Evolutionary conservation across 164 flowering plant species (phyloP).

Genomic region (Dillenia turbinata): DNA sequence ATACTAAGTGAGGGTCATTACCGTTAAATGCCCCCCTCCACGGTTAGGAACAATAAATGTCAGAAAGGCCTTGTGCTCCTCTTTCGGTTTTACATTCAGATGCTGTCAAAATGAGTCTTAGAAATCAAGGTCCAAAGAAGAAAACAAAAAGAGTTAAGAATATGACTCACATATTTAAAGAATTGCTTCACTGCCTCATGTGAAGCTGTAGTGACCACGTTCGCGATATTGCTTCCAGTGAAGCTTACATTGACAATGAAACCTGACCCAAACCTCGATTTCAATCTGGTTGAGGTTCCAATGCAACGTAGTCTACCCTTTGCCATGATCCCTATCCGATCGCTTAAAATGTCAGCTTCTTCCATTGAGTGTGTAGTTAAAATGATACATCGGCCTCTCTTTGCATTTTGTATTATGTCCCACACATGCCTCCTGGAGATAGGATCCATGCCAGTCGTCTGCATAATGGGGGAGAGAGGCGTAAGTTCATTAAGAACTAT

Average conservation of each 20-base stretch:
- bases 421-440: slow-evolving; percentile 92
- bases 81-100: slow-evolving; percentile 66
- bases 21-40: slow-evolving; percentile 62
- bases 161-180: slow-evolving; percentile 63
- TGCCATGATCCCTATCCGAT: slow-evolving; percentile 96
- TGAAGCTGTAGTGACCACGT: slow-evolving; percentile 7
- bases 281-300: slow-evolving; percentile 91
- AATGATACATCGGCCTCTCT: slow-evolving; percentile 80
- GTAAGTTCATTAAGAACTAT: not conserved
- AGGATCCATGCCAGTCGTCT: slow-evolving; percentile 99
- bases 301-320: slow-evolving; percentile 96
- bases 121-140: slow-evolving; percentile 2
- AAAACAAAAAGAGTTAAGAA: not conserved
- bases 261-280: slow-evolving; percentile 91
- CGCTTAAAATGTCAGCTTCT: slow-evolving; percentile 95
- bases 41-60: slow-evolving; percentile 85
- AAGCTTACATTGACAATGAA: slow-evolving; percentile 76
- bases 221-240: slow-evolving; percentile 20
- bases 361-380: slow-evolving; percentile 99
- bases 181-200: slow-evolving; percentile 71
- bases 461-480: slow-evolving; percentile 13
- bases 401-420: slow-evolving; percentile 94
- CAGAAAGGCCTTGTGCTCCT: slow-evolving; percentile 74
- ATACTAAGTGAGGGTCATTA: slow-evolving; percentile 13
- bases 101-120: slow-evolving; percentile 47